Evolutionary conservation across 129 eudicot species (phyloP).

Genomic region (Pittosporum tobira): DNA sequence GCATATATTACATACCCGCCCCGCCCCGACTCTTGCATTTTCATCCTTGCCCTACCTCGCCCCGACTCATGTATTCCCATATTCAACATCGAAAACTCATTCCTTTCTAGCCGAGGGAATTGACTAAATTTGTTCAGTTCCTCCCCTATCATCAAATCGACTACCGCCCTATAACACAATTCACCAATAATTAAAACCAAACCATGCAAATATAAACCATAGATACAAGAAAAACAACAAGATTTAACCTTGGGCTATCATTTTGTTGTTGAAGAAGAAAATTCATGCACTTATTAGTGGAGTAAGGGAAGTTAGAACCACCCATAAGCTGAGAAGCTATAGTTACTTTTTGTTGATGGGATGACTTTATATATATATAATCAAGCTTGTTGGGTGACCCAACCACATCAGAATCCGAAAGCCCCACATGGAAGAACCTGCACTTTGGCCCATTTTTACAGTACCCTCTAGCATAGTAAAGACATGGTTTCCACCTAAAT

Average conservation of each 20-base stretch:
- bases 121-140: constrained; percentile 43
- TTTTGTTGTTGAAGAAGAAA: constrained; percentile 40
- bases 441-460: constrained; percentile 75
- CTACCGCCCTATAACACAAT: constrained; percentile 22
- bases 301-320: constrained; percentile 38
- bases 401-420: constrained; percentile 9
- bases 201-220: background rate
- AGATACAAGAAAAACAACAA: background rate
- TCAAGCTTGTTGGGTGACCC: constrained; percentile 46
- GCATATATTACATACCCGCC: no score
- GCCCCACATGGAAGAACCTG: constrained; percentile 33
- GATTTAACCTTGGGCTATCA: constrained; percentile 46
- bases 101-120: constrained; percentile 26
- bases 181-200: background rate
- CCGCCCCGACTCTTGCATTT: no score
- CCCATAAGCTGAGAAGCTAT: constrained; percentile 41
- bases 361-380: constrained; percentile 32
- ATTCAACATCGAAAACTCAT: constrained; percentile 48
- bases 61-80: no score
- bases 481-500: constrained; percentile 74
- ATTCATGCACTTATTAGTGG: constrained; percentile 38
- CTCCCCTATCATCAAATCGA: constrained; percentile 45
- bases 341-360: constrained; percentile 27
- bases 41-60: no score
- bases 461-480: constrained; percentile 72